Conservation (phyloP, 2,329 filamentous ascomycete genomes). For the Chaetothyriales sp. region DNA sequence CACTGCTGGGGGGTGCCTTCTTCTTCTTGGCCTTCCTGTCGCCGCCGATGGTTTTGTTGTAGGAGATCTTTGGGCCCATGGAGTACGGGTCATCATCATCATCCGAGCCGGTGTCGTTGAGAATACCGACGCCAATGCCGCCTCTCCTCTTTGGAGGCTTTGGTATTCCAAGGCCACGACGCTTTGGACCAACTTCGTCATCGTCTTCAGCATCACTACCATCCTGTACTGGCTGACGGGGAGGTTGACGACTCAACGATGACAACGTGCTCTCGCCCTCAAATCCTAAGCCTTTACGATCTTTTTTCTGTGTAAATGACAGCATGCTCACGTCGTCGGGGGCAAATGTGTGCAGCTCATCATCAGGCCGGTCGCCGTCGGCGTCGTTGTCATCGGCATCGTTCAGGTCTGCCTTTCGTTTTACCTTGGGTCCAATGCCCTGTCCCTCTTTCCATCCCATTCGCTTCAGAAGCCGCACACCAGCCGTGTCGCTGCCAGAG, state of each 20-base stretch:
- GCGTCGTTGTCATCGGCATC: slow-evolving; percentile 29
- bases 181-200: slow-evolving; percentile 21
- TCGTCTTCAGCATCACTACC: slow-evolving; percentile 22
- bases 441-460: slow-evolving; percentile 97
- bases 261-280: slow-evolving; percentile 21
- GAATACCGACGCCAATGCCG: slow-evolving; percentile 70
- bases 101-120: slow-evolving; percentile 89
- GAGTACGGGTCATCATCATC: slow-evolving; percentile 93
- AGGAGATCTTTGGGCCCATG: slow-evolving; percentile 77
- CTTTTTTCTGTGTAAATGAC: slow-evolving; percentile 29
- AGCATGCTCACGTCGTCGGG: slow-evolving; percentile 62
- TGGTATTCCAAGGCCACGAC: slow-evolving; percentile 18
- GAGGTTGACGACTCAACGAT: background rate
- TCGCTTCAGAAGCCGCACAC: slow-evolving; percentile 63
- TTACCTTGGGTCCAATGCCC: slow-evolving; percentile 76
- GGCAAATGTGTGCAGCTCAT: slow-evolving; percentile 59
- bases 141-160: slow-evolving; percentile 39
- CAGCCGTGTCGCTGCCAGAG: slow-evolving; percentile 63
- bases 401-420: slow-evolving; percentile 55
- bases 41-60: slow-evolving; percentile 65
- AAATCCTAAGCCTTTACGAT: slow-evolving; percentile 33
- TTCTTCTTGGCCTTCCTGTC: slow-evolving; percentile 67
- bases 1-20: slow-evolving; percentile 41
- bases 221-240: slow-evolving; percentile 1
- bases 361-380: slow-evolving; percentile 25